A percentile compares a stretch with the other conserved stretches of the same genome.
phyloP scores from a whole-genome alignment of 257 asterid species.

The Oldenlandia corymbosa region DNA sequence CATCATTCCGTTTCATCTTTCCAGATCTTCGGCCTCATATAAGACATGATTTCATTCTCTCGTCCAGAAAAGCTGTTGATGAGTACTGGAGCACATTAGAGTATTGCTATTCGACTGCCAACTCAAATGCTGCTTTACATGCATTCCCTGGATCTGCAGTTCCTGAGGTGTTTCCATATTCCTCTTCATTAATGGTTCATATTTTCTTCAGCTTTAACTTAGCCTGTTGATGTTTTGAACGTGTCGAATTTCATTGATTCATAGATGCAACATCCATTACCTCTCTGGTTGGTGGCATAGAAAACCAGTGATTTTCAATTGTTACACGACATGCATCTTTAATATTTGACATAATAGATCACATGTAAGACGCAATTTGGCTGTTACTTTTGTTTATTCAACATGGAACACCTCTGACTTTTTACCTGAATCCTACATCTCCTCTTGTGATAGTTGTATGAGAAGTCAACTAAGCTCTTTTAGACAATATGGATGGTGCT shows the following conservation, averaged over 20 bases:
- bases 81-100: conserved; percentile 94
- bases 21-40: conserved; percentile 90
- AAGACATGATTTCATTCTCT: conserved; percentile 92
- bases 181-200: conserved; percentile 6
- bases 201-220: not conserved
- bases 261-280: not conserved
- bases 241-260: not conserved
- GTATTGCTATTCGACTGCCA: conserved; percentile 76
- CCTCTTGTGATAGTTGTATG: not conserved
- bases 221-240: not conserved
- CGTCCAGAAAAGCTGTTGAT: conserved; percentile 65
- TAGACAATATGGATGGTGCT: not conserved
- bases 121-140: conserved; percentile 71
- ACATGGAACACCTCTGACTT: not conserved
- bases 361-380: not conserved
- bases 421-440: not conserved
- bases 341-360: not conserved
- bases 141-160: conserved; percentile 96
- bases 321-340: not conserved
- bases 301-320: not conserved
- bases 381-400: not conserved
- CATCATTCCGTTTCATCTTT: conserved; percentile 38
- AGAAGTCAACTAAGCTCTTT: not conserved
- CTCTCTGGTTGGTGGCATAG: not conserved
- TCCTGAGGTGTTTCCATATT: conserved; percentile 53